Base-by-base conservation (phyloP, 2,329 filamentous ascomycete genomes). In the Teratosphaeria gauchensis region DNA sequence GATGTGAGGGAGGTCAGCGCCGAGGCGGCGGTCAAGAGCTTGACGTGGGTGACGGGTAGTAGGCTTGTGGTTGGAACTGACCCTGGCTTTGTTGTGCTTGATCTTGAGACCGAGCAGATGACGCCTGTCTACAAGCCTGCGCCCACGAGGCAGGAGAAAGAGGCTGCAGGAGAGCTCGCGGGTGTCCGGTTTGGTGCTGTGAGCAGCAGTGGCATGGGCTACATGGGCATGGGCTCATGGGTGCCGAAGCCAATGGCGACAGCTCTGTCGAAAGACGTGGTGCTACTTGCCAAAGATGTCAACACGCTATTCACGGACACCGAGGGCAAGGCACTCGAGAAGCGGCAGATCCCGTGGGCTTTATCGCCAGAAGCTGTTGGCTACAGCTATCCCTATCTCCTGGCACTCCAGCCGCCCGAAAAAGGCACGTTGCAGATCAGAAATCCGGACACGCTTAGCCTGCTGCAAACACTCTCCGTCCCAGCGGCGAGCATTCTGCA, bases 251-350 rank as follows among this genome's bases (percentile, higher is more conserved):
- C 94, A 6, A 80, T 99, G 66, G 90, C 90, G 5, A 87, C 92
- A 5, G 87, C 87, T 65, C 80, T 99, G 12, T 83, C 84, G 2
- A 89, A 95, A 63, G 89, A 89, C 4, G 84, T 96, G 74, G 84
- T 97, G 71, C 76, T 99, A 59, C 80, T 99, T n/a, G 90, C 92
- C n/a, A 96, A 95, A 73, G 94, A 99, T 66, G 90, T 96, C 68
- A 95, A 96, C 72, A 95, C 92, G 1, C 77, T 96, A 56, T 99
- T 99, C 71, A 88, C 96, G 64, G 87, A 94, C 59, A 83, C 87
- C 11, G 82, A 90, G 32, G 94, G 92, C 4, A 92, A 90, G 65
- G 82, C 91, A 0, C 72, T 95, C 35, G 87, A 92, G 52, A 90
- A 89, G 73, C 82, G 88, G 58, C 92, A 97, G 71, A 86, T 99